These are phyloP conservation scores for Leucoagaricus sp. DNA, from an alignment of 1,284 basidiomycete species.

Conservation along the genomic window DNA sequence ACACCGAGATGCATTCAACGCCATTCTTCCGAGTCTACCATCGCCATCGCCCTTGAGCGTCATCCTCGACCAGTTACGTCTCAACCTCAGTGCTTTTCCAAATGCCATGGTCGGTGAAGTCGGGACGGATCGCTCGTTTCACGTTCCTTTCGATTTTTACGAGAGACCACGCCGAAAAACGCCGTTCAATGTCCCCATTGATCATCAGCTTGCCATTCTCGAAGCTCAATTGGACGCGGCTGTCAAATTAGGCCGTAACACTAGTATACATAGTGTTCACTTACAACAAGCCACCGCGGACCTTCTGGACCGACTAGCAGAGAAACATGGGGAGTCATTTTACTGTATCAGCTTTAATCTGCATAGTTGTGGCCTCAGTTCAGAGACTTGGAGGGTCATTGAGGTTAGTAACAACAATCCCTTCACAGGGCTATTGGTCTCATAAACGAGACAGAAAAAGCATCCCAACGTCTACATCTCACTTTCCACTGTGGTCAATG, in stretches of 20 bases:
- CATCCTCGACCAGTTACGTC: slow-evolving; percentile 54
- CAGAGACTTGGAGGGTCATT: slow-evolving; percentile 63
- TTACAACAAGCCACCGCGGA: slow-evolving; percentile 63
- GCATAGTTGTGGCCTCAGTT: slow-evolving; percentile 77
- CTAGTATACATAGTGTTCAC: slow-evolving; percentile 83
- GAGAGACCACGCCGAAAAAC: slow-evolving; percentile 53
- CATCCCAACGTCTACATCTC: slow-evolving; percentile 69
- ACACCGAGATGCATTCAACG: slow-evolving; percentile 43
- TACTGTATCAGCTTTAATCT: slow-evolving; percentile 68
- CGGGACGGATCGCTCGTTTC: slow-evolving; percentile 74
- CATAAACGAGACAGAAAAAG: slow-evolving; percentile 43
- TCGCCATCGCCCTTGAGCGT: slow-evolving; percentile 57
- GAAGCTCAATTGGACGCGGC: slow-evolving; percentile 79
- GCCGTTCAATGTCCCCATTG: slow-evolving; percentile 68
- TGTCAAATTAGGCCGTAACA: slow-evolving; percentile 65
- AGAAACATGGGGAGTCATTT: slow-evolving; percentile 55
- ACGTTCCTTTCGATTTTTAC: slow-evolving; percentile 59
- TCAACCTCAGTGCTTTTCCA: slow-evolving; percentile 58
- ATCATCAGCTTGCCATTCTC: slow-evolving; percentile 73
- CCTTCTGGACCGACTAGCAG: slow-evolving; percentile 55
- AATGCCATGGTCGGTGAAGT: slow-evolving; percentile 82
- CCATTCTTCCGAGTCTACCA: slow-evolving; percentile 59
- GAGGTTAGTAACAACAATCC: slow-evolving; percentile 48
- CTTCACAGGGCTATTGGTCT: neutral
- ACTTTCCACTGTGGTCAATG: slow-evolving; percentile 76